These are phyloP conservation scores for Hypoxylon sp. DNA, from an alignment of 2,329 filamentous ascomycete species.

Conservation along the genomic window DNA sequence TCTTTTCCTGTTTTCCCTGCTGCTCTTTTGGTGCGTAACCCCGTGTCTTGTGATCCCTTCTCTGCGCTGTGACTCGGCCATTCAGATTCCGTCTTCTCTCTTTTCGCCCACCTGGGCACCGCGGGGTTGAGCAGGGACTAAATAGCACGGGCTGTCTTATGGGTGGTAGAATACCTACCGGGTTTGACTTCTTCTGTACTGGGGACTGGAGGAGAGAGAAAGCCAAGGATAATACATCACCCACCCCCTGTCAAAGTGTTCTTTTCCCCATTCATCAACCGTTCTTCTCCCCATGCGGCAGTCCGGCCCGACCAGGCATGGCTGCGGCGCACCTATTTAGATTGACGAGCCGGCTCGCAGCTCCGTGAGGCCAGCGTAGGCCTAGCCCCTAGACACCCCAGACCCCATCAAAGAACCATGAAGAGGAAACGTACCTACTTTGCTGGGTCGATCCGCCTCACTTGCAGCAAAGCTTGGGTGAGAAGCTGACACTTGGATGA, in stretches of 20 bases:
- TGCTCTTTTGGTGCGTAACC: too few species aligned
- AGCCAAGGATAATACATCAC: constrained; percentile 4
- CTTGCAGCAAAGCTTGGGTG: constrained; percentile 28
- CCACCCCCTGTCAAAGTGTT: too few species aligned
- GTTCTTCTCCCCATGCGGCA: constrained; percentile 43
- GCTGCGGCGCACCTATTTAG: constrained; percentile 40
- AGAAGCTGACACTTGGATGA: constrained; percentile 28
- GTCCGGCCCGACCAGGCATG: constrained; percentile 46
- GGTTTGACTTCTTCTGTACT: constrained; percentile 6
- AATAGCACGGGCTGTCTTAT: too few species aligned
- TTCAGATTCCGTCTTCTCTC: constrained; percentile 47
- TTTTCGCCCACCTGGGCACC: constrained; percentile 38
- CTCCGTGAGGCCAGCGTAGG: constrained; percentile 38
- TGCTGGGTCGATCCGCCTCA: constrained; percentile 40
- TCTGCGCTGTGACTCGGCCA: constrained; percentile 45
- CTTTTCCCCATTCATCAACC: constrained; percentile 17
- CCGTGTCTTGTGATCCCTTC: constrained; percentile 46
- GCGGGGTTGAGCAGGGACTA: constrained; percentile 46
- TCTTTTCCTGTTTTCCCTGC: too few species aligned
- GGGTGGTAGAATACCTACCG: constrained; percentile 7
- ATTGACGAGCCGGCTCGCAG: constrained; percentile 46
- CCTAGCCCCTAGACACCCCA: constrained; percentile 24
- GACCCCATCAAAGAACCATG: background rate
- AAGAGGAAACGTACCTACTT: background rate
- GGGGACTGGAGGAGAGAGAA: constrained; percentile 4